phyloP scores from a whole-genome alignment of 257 asterid genomes.

The Prunella vulgaris region DNA sequence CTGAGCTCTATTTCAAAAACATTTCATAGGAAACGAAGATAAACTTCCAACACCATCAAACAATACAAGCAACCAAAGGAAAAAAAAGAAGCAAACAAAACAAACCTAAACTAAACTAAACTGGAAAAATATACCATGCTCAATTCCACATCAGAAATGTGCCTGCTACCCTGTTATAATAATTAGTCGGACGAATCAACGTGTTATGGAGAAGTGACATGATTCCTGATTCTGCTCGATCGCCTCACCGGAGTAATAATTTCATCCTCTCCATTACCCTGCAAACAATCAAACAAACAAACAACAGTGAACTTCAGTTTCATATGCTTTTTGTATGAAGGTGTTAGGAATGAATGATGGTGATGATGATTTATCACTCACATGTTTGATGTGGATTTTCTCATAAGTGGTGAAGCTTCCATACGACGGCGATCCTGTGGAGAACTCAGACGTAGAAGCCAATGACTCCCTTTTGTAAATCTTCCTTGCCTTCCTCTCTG shows the following conservation, averaged over 20 bases:
- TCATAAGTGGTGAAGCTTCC: slow-evolving; percentile 97
- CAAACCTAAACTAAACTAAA: no score
- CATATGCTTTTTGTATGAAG: neutral
- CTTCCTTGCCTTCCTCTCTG: slow-evolving; percentile 38
- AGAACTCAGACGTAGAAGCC: slow-evolving; percentile 53
- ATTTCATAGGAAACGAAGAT: neutral
- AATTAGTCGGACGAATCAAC: neutral
- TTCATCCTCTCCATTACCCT: slow-evolving; percentile 72
- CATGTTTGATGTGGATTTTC: slow-evolving; percentile 61
- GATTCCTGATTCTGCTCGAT: slow-evolving; percentile 76
- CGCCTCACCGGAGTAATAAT: slow-evolving; percentile 87
- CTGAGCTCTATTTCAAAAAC: neutral
- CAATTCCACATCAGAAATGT: slow-evolving; percentile 27
- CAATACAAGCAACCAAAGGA: neutral
- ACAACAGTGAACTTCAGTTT: neutral
- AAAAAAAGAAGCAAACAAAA: neutral
- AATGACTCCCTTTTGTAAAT: slow-evolving; percentile 52
- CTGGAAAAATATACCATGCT: neutral
- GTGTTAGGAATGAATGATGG: neutral
- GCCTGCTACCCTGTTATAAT: neutral
- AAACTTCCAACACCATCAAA: neutral
- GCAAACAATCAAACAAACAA: neutral
- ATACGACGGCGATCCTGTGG: slow-evolving; percentile 54
- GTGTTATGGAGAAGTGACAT: slow-evolving; percentile 21
- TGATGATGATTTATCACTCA: slow-evolving; percentile 27